Base-by-base conservation (phyloP, 305 asterid genomes). In the Ajuga reptans region DNA sequence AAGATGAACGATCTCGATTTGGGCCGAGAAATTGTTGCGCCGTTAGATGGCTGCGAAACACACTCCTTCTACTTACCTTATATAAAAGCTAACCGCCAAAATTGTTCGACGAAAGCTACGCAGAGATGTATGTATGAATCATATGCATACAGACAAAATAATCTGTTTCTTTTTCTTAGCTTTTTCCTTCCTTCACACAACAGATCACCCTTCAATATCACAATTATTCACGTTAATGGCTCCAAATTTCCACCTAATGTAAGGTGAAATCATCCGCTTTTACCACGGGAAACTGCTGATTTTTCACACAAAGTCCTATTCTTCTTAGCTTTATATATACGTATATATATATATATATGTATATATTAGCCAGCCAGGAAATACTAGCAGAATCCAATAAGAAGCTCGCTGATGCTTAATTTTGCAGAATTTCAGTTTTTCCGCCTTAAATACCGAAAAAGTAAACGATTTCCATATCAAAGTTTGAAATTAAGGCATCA, bases 51-150 rank as follows among this genome's bases (percentile, higher is more conserved):
- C 72, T 77, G 39, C 55, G 72, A 71, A 67, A 62, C 49, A 77
- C 75, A 75, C 72, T 75, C 57, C 64, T 14, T 68, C 71, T 70
- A 78, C 82, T 73, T 64, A 60, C 64, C 85, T 34, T 66, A 56
- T 69, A 62, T 68, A 68, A 62, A 75, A 66, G 85, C 78, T 82
- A 72, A 78, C 68, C 77, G 87, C 88, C 87, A 86, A 87, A 91
- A 81, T 75, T 80, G 83, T 84, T 77, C 78, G 85, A 89, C 84
- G 60, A 80, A 84, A 88, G 85, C 82, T 72, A 76, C 61, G 68
- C 75, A 73, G 80, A 67, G 71, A 72, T 62, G 80, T 56, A 27
- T 47, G 79, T 34, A 57, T 43, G 43, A 71, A 76, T 69, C 64
- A 76, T 72, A 52, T 62, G 80, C 84, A 68, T 53, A 72, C 71